Base-by-base conservation (phyloP, 768 basidiomycete species). In the Leccinum truebloodii region DNA sequence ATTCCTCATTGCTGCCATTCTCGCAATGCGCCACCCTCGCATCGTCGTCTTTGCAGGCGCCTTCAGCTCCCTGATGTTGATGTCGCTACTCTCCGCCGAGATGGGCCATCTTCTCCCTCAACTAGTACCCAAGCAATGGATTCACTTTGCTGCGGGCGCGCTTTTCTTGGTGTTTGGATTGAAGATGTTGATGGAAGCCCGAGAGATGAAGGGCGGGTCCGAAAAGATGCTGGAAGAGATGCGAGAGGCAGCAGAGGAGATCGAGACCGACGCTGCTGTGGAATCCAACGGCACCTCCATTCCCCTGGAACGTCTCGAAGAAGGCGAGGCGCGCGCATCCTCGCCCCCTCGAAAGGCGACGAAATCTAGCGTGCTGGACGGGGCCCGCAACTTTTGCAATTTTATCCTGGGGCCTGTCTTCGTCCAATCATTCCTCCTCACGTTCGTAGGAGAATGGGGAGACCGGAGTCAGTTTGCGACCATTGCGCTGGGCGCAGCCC, bases 371-470 rank as follows among this genome's bases (percentile, higher is more conserved):
- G 18, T 82, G 49, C 67, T 69, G 18, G 89, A 95, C 20, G 89
- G 94, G 9, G 77, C 85, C 6, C 82, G 93, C 66, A 95, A 95
- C 71, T 88, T 94, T 67, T 89, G 85, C 72, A 88, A 86, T 67
- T 77, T 95, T 18, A 74, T 95, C 65, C 76, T 98, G 20, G 94
- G 92, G 1, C 96, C 96, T 1, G 93, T 97, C 2, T 96, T 98
- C 69, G 94, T 95, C 3, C 95, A 99, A 74, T 86, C 94, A 0
- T 98, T 99, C 69, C 78, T 96, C 34, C 80, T 99, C 61, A 98
- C 96, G 0, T 98, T 98, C 76, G 80, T 99, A n/a, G 97, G 95
- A 10, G 97, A 99, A 76, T 98, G 97, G 97, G 96, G 97, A 1
- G 97, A 98, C 76, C 78, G 96, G 56, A 96, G 94, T 69, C 96